These are phyloP conservation scores for Fusarium multiceps DNA, from an alignment of 2,329 filamentous ascomycete genomes.

Conservation along the genomic window DNA sequence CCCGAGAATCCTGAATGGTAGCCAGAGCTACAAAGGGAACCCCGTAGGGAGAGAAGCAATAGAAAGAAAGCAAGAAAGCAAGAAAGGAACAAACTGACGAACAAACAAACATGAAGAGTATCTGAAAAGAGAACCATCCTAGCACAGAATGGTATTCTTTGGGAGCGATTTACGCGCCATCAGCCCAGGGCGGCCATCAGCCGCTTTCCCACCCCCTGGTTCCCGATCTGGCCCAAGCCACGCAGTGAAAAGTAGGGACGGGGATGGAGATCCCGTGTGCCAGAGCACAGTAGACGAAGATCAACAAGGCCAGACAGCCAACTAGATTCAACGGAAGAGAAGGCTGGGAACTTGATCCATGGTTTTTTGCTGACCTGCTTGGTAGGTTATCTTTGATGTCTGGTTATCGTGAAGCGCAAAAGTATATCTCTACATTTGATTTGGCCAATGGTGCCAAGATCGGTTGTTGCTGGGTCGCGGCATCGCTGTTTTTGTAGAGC, in stretches of 20 bases:
- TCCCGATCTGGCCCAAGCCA: slow-evolving; percentile 47
- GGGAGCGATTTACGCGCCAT: slow-evolving; percentile 43
- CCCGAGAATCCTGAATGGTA: slow-evolving; percentile 10
- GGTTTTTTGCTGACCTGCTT: background rate
- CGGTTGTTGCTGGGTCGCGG: background rate
- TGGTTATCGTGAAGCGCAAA: background rate
- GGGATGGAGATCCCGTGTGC: slow-evolving; percentile 43
- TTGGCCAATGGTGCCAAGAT: slow-evolving; percentile 1
- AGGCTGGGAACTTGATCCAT: slow-evolving; percentile 12
- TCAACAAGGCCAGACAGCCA: slow-evolving; percentile 26
- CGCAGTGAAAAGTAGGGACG: slow-evolving; percentile 40
- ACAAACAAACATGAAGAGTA: background rate
- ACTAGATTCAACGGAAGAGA: slow-evolving; percentile 1
- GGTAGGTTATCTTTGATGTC: background rate
- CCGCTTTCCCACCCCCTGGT: slow-evolving; percentile 39
- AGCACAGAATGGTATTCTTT: slow-evolving; percentile 18
- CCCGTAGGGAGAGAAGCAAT: slow-evolving; percentile 1
- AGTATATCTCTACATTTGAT: slow-evolving; percentile 13
- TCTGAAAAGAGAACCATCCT: slow-evolving; percentile 6
- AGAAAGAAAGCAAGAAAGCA: background rate
- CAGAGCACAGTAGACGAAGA: slow-evolving; percentile 38
- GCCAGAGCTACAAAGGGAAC: slow-evolving; percentile 23
- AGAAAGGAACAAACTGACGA: background rate
- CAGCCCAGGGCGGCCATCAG: slow-evolving; percentile 30
- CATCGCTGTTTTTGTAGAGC: background rate